These are phyloP conservation scores for Dunaliella salina DNA, from an alignment of 163 green algal species.

Conservation along the genomic window DNA sequence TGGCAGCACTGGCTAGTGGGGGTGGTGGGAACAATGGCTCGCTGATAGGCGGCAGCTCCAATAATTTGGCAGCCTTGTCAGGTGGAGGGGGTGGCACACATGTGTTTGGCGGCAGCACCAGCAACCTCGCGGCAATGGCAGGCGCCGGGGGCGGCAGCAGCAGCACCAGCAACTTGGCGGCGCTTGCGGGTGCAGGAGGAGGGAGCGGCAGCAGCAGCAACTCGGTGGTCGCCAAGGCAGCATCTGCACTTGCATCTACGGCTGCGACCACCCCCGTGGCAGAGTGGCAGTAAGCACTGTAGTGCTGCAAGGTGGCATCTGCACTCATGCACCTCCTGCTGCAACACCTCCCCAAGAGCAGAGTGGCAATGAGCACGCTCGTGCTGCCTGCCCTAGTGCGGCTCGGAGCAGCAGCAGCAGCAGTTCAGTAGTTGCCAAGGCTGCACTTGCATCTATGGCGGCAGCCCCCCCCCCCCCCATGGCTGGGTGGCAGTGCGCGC, in stretches of 20 bases:
- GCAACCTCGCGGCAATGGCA: neutral
- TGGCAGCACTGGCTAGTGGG: neutral
- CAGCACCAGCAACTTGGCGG: slow-evolving; percentile 6
- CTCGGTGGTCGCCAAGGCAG: neutral
- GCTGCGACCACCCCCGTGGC: neutral
- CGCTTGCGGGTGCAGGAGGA: neutral
- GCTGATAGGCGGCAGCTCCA: slow-evolving; percentile 5
- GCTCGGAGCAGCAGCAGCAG: too few relatives aligned
- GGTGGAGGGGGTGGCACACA: neutral
- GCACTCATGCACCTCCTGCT: too few relatives aligned
- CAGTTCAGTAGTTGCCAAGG: neutral
- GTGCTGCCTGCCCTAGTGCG: too few relatives aligned
- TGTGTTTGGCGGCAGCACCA: neutral
- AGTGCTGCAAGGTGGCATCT: too few relatives aligned
- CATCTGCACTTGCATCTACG: neutral
- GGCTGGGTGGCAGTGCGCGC: too few relatives aligned
- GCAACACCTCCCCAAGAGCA: too few relatives aligned
- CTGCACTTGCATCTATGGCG: too few relatives aligned
- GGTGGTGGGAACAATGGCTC: neutral
- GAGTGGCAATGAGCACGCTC: too few relatives aligned
- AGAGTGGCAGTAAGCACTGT: neutral
- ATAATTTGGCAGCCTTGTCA: neutral
- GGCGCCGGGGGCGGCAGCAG: neutral
- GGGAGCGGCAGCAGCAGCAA: neutral
- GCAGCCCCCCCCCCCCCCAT: too few relatives aligned